phyloP scores from a whole-genome alignment of 108 stramenopile genomes.

The Licmophora abbreviata region DNA sequence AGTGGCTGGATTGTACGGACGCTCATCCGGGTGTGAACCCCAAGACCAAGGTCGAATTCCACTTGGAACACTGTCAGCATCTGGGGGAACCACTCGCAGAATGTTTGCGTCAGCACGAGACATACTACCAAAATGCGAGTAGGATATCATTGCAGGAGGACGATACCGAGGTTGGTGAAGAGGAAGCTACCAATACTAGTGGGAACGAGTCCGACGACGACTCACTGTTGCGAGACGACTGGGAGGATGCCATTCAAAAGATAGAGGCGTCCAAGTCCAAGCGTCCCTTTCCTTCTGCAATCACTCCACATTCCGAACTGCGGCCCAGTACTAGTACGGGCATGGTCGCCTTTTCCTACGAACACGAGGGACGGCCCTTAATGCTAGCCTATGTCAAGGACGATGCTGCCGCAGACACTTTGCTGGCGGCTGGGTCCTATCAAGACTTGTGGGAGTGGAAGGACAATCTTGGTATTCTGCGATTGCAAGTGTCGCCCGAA shows the following conservation, averaged over 20 bases:
- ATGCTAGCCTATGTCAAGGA: constrained; percentile 40
- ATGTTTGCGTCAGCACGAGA: constrained; percentile 25
- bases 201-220: constrained; percentile 5
- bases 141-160: too few relatives aligned
- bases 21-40: constrained; percentile 26
- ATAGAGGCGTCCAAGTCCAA: constrained; percentile 18
- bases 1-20: constrained; percentile 40
- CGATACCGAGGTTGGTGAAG: constrained; percentile 5
- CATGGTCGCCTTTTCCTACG: constrained; percentile 23
- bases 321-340: constrained; percentile 17
- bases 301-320: constrained; percentile 26
- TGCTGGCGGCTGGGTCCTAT: constrained; percentile 39
- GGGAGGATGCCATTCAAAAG: constrained; percentile 27
- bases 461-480: constrained; percentile 1
- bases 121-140: constrained; percentile 31
- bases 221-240: constrained; percentile 14
- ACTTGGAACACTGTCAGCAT: constrained; percentile 22
- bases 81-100: constrained; percentile 24
- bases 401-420: constrained; percentile 11
- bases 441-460: constrained; percentile 25
- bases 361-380: constrained; percentile 11
- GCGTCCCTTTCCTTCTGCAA: constrained; percentile 21
- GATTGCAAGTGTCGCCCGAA: background rate
- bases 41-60: constrained; percentile 21
- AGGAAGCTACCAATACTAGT: constrained; percentile 6